Evolutionary conservation across 2,329 filamentous ascomycete genomes (phyloP).

Genomic region (Sclerotinia trifoliorum): DNA sequence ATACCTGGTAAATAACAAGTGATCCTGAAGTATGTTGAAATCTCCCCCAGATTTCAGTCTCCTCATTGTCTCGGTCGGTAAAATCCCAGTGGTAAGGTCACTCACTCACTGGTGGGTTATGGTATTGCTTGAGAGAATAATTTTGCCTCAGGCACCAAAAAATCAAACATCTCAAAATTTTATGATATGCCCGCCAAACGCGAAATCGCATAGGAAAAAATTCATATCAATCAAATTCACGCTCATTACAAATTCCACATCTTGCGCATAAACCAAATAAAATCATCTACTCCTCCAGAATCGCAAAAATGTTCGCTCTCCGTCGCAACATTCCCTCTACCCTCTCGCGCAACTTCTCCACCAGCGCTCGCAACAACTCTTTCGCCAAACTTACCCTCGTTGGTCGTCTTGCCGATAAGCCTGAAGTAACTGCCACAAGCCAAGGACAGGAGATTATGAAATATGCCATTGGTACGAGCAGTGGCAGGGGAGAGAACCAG

Average conservation of each 20-base stretch:
- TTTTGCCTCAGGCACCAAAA: neutral
- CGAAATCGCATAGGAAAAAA: neutral
- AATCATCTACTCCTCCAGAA: neutral
- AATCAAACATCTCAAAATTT: neutral
- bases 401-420: conserved; percentile 76
- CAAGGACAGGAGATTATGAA: conserved; percentile 72
- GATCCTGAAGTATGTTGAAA: neutral
- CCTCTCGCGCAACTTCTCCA: conserved; percentile 71
- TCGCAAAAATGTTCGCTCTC: conserved; percentile 34
- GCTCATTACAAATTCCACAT: conserved; percentile 2
- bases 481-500: conserved; percentile 66
- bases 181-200: neutral
- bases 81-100: neutral
- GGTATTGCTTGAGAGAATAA: neutral
- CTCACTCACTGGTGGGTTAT: too few relatives aligned
- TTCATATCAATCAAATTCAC: neutral
- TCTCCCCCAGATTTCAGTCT: neutral
- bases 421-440: conserved; percentile 70
- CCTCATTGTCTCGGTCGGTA: conserved; percentile 4
- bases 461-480: conserved; percentile 72
- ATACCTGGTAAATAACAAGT: neutral
- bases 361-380: conserved; percentile 51
- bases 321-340: conserved; percentile 44
- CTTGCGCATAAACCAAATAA: neutral
- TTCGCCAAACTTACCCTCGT: conserved; percentile 82